Conservation (phyloP, 2,329 filamentous ascomycete genomes). For the Parascedosporium putredinis region DNA sequence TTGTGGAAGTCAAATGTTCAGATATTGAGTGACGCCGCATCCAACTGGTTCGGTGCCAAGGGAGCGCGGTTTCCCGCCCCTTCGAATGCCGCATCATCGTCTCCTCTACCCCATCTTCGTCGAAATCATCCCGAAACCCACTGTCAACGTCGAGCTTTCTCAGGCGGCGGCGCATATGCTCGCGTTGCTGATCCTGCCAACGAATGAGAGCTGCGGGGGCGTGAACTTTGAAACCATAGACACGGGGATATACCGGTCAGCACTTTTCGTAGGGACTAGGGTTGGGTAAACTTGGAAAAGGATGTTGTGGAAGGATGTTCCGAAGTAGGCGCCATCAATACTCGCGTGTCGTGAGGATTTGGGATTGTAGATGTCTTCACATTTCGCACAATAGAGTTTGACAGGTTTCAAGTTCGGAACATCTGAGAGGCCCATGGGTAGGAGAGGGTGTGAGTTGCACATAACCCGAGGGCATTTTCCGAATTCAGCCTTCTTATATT, state of each 20-base stretch:
- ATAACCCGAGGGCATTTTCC: constrained; percentile 95
- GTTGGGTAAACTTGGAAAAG: constrained; percentile 96
- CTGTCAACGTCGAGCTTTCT: constrained; percentile 62
- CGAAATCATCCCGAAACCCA: constrained; percentile 64
- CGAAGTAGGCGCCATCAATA: constrained; percentile 97
- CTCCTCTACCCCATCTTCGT: constrained; percentile 51
- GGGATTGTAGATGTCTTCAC: constrained; percentile 97
- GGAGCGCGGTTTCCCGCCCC: constrained; percentile 1
- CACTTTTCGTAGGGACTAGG: constrained; percentile 75
- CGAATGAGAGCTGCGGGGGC: constrained; percentile 75
- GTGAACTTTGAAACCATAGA: constrained; percentile 95
- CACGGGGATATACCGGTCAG: constrained; percentile 79
- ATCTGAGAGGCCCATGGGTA: constrained; percentile 92
- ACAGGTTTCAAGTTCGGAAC: constrained; percentile 79
- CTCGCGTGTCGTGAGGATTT: constrained; percentile 92
- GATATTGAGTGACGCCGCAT: too few species aligned
- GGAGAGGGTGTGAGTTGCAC: constrained; percentile 84
- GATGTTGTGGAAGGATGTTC: constrained; percentile 97
- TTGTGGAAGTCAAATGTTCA: too few species aligned
- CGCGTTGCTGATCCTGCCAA: constrained; percentile 77
- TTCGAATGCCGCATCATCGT: constrained; percentile 26
- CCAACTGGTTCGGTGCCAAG: background rate
- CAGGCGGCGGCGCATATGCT: constrained; percentile 72
- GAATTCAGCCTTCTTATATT: constrained; percentile 97
- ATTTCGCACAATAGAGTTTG: constrained; percentile 93